Evolutionary conservation across 495 filamentous ascomycete species (phyloP), one percentile per base, ranked within the genome.

Genomic region (Penicillium argentinense): DNA sequence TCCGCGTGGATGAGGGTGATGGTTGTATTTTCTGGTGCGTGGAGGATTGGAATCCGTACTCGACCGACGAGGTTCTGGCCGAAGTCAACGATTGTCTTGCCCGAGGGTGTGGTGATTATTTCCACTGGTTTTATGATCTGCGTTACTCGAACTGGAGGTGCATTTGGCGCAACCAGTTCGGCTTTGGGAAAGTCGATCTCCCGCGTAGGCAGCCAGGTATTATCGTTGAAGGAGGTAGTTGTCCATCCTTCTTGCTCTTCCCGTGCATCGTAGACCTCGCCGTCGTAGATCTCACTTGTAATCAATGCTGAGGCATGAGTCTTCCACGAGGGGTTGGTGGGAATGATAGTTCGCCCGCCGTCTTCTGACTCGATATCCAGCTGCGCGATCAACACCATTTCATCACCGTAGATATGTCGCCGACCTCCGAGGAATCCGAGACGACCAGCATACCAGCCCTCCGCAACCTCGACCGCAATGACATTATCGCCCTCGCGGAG

Each of bases 11-110:
- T 63, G 21, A 80, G 62, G 16, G 54, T 66, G 4, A 60, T 42
- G 8, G 13, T 43, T 4, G 45, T 30, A 8, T 68, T 69, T 13
- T 47, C 45, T 0, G 69, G 62, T 5, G 67, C 69, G 2, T 50
- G 34, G 4, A 72, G 60, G 0, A 51, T 60, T n/a, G 45, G 56
- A 16, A 76, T 52, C 4, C 55, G 55, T n/a, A 80, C 51, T 36
- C 66, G 67, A 3, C 77, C 79, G 4, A 79, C 78, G 9, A 81
- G 59, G 43, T 81, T 82, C 47, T 81, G 79, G 9, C 77, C 77
- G 48, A 80, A 81, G 47, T 82, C 79, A 5, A 82, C 39, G 3
- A 81, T 69, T 0, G 60, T 72, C 36, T 72, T 72, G 7, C 74
- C 73, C 1, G 64, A 59, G 2, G 73, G 70, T 8, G 67, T 75